These are phyloP conservation scores for Suillus variegatus DNA, from an alignment of 768 basidiomycete species.

Conservation along the genomic window DNA sequence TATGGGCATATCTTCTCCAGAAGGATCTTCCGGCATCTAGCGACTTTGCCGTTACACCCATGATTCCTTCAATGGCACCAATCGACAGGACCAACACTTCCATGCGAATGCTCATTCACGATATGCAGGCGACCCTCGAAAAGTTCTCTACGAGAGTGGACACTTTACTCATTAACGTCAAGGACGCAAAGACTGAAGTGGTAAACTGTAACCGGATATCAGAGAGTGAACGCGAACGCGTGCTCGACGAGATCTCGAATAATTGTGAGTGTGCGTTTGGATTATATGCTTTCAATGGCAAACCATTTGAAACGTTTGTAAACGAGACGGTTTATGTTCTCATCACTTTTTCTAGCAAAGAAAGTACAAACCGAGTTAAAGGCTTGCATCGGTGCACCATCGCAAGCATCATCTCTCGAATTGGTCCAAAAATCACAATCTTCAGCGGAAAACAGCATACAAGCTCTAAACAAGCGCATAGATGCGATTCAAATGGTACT, in stretches of 20 bases:
- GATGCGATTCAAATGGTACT: constrained; percentile 56
- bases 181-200: constrained; percentile 55
- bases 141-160: constrained; percentile 61
- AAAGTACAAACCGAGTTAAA: constrained; percentile 64
- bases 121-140: constrained; percentile 72
- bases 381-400: constrained; percentile 56
- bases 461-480: constrained; percentile 53
- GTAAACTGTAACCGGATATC: constrained; percentile 55
- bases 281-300: constrained; percentile 11
- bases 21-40: constrained; percentile 36
- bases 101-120: constrained; percentile 70
- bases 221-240: constrained; percentile 57
- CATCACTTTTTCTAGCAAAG: constrained; percentile 46
- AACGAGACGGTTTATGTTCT: constrained; percentile 4
- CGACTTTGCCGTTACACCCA: constrained; percentile 21
- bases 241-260: constrained; percentile 56
- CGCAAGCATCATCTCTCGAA: constrained; percentile 45
- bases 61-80: constrained; percentile 44
- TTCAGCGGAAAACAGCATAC: constrained; percentile 40
- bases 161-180: constrained; percentile 49
- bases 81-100: constrained; percentile 69
- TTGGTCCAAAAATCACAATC: constrained; percentile 40
- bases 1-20: constrained; percentile 60
- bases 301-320: constrained; percentile 19
- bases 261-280: constrained; percentile 44